phyloP scores from a whole-genome alignment of 1,284 basidiomycete genomes.

The Ustilago vetiveriae region DNA sequence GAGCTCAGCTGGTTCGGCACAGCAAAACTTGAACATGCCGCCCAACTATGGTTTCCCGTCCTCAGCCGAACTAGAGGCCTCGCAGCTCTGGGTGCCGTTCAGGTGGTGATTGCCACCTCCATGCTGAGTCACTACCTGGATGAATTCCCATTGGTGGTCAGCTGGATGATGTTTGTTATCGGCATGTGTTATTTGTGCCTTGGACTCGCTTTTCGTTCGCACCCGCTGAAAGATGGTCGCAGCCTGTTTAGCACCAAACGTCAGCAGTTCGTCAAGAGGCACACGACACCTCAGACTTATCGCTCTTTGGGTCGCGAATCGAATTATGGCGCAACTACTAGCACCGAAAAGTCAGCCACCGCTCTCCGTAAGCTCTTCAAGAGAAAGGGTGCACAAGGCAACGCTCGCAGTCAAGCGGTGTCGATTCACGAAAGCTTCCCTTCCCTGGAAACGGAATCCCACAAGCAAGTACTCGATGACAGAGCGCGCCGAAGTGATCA shows the following conservation, averaged over 20 bases:
- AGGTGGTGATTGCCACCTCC: conserved; percentile 37
- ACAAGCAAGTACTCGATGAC: conserved; percentile 37
- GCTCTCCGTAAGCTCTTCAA: conserved; percentile 12
- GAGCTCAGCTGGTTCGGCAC: conserved; percentile 47
- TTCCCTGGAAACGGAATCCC: conserved; percentile 38
- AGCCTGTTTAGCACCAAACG: conserved; percentile 18
- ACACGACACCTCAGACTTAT: neutral
- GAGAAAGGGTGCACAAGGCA: conserved; percentile 1
- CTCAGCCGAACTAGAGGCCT: conserved; percentile 34
- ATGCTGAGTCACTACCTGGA: conserved; percentile 46
- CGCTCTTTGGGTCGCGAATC: conserved; percentile 7
- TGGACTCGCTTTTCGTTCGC: conserved; percentile 15
- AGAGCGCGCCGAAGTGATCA: conserved; percentile 30
- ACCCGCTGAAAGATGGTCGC: conserved; percentile 24
- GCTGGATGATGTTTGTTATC: conserved; percentile 51
- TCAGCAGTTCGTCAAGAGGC: conserved; percentile 5
- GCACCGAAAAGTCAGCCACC: neutral
- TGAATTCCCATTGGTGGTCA: conserved; percentile 45
- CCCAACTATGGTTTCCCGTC: conserved; percentile 39
- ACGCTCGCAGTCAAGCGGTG: conserved; percentile 3
- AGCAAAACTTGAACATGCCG: conserved; percentile 9
- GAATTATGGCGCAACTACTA: conserved; percentile 5
- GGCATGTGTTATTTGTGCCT: conserved; percentile 34
- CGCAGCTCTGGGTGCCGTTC: conserved; percentile 44
- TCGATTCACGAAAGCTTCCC: conserved; percentile 45